A percentile compares a stretch with the other conserved stretches of the same genome.
Conservation (phyloP, 164 flowering plant species). For the grape (Vitis vinifera) region DNA sequence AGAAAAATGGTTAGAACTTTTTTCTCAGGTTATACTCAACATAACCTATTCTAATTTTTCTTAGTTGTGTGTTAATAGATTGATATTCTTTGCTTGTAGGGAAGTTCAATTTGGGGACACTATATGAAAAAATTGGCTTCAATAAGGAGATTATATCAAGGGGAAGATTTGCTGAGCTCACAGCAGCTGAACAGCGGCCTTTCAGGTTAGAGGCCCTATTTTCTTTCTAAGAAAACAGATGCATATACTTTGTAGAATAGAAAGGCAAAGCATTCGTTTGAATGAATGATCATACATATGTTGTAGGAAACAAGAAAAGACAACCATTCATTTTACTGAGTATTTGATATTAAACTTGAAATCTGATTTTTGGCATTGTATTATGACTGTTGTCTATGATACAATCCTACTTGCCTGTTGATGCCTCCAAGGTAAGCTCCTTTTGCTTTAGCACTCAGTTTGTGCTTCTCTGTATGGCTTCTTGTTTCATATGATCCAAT, state of each 20-base stretch:
- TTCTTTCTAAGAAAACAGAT: background rate
- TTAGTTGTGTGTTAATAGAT: background rate
- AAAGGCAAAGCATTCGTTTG: no score
- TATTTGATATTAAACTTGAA: background rate
- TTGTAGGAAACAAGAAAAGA: background rate
- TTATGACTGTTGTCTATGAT: constrained; percentile 11
- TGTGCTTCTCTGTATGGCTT: background rate
- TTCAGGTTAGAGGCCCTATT: constrained; percentile 52
- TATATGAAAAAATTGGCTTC: constrained; percentile 90
- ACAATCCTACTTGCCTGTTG: no score
- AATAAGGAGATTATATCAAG: constrained; percentile 91
- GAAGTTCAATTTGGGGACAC: constrained; percentile 66
- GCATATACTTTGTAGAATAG: background rate
- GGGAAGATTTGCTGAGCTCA: constrained; percentile 87
- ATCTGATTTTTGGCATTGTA: background rate
- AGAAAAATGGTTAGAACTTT: background rate
- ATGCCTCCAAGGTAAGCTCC: background rate
- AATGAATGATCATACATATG: background rate
- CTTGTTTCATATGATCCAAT: background rate
- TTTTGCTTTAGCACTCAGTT: no score
- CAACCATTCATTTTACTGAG: background rate
- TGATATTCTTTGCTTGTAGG: constrained; percentile 36
- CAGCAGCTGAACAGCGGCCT: constrained; percentile 82
- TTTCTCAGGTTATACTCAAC: background rate
- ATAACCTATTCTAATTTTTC: background rate